These are phyloP conservation scores for Alternaria solani DNA, from an alignment of 2,329 filamentous ascomycete genomes.

Conservation along the genomic window DNA sequence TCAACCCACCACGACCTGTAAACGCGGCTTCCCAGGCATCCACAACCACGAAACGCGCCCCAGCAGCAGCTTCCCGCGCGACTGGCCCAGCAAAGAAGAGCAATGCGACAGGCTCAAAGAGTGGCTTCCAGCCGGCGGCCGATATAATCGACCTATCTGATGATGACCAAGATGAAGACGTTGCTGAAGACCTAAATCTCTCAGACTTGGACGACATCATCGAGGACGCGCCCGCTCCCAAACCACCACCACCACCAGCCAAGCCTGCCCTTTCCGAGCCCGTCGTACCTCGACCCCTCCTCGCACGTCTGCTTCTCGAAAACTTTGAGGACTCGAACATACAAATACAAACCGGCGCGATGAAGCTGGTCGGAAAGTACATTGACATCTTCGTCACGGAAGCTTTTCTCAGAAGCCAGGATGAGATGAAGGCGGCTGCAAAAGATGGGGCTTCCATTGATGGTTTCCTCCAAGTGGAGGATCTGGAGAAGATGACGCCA, in stretches of 20 bases:
- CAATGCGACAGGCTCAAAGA: conserved; percentile 24
- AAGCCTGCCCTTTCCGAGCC: conserved; percentile 28
- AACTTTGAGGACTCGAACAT: conserved; percentile 68
- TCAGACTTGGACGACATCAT: conserved; percentile 46
- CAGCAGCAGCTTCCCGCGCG: conserved; percentile 15
- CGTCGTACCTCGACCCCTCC: conserved; percentile 74
- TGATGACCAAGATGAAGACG: conserved; percentile 38
- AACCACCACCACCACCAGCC: conserved; percentile 15
- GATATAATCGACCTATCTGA: conserved; percentile 43
- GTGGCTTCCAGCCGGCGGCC: conserved; percentile 31
- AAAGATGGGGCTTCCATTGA: conserved; percentile 50
- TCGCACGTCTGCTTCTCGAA: conserved; percentile 80
- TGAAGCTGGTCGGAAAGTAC: conserved; percentile 80
- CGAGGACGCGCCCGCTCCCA: conserved; percentile 31
- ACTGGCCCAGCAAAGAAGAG: conserved; percentile 27
- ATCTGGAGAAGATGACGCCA: conserved; percentile 86
- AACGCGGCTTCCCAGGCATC: conserved; percentile 35
- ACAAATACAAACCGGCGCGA: conserved; percentile 54
- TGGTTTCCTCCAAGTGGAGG: conserved; percentile 83
- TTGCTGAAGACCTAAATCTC: conserved; percentile 24
- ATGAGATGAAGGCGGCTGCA: conserved; percentile 67
- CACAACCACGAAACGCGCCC: conserved; percentile 30
- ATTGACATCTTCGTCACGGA: conserved; percentile 91
- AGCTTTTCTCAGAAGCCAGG: conserved; percentile 79
- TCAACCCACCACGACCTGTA: conserved; percentile 49